A percentile compares a stretch with the other conserved stretches of the same genome.
Conservation (phyloP, 352 stramenopile species). For the Globisporangium splendens region DNA sequence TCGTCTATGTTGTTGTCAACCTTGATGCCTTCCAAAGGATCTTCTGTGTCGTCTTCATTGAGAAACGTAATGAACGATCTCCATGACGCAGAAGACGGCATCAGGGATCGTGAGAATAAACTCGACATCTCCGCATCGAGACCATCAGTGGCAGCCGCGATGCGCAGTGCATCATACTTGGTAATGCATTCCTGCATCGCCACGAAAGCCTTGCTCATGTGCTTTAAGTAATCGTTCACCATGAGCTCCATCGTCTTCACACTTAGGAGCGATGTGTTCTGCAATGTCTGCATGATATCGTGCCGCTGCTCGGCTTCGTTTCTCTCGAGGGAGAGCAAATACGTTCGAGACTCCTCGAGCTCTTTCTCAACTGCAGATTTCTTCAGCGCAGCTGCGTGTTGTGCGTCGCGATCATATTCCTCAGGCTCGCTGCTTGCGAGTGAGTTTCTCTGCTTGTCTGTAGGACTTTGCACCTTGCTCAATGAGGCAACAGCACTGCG, state of each 20-base stretch:
- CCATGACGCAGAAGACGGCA: not conserved
- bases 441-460: conserved; percentile 5
- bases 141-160: not conserved
- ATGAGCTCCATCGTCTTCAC: conserved; percentile 64
- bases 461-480: conserved; percentile 4
- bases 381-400: not conserved
- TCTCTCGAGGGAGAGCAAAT: conserved; percentile 22
- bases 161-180: conserved; percentile 5
- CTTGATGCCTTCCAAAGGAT: not conserved
- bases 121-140: not conserved
- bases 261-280: conserved; percentile 30
- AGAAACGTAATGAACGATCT: not conserved
- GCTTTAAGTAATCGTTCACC: conserved; percentile 49
- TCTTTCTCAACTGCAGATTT: conserved; percentile 19
- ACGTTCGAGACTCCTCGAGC: conserved; percentile 12
- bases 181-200: conserved; percentile 11
- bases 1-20: not conserved
- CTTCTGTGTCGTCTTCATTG: not conserved
- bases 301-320: conserved; percentile 26
- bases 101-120: conserved; percentile 1
- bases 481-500: conserved; percentile 19
- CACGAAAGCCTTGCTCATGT: conserved; percentile 20
- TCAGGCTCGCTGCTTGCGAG: not conserved
- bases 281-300: conserved; percentile 31
- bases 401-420: not conserved